Evolutionary conservation across 129 eudicot genomes (phyloP).

Genomic region (Sambucus nigra): DNA sequence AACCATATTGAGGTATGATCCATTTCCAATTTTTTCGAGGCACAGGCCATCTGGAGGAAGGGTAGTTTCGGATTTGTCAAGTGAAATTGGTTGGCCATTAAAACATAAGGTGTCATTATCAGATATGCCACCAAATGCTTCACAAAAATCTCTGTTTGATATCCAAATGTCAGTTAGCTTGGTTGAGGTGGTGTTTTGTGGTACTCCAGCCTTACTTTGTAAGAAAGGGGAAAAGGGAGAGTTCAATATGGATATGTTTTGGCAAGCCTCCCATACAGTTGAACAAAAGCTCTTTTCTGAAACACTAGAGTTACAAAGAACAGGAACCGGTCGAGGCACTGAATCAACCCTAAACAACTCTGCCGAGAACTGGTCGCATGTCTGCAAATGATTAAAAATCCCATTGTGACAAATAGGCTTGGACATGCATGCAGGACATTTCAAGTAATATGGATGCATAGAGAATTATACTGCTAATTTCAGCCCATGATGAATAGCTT

Average conservation of each 20-base stretch:
- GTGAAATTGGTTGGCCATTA: constrained; percentile 38
- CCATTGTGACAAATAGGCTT: background rate
- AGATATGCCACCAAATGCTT: constrained; percentile 48
- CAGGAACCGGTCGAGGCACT: constrained; percentile 42
- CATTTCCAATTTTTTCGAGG: constrained; percentile 64
- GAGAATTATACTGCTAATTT: no score
- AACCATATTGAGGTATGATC: constrained; percentile 68
- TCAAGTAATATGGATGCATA: no score
- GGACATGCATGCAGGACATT: no score
- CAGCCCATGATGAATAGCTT: background rate
- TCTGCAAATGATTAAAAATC: constrained; percentile 34
- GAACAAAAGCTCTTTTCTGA: constrained; percentile 63
- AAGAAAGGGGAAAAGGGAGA: constrained; percentile 79
- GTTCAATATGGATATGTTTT: constrained; percentile 37
- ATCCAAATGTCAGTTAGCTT: constrained; percentile 73
- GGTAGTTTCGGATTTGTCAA: constrained; percentile 27
- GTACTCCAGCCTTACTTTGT: constrained; percentile 36
- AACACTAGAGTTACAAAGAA: constrained; percentile 57
- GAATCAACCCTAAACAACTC: constrained; percentile 41
- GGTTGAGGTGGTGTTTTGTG: constrained; percentile 44
- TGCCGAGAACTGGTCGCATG: constrained; percentile 79
- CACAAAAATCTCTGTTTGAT: constrained; percentile 57
- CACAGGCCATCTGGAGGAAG: constrained; percentile 65
- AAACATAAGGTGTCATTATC: constrained; percentile 39
- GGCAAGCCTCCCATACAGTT: constrained; percentile 62